Base-by-base conservation (phyloP, 139 green algal genomes). In the Choricystis sp. region DNA sequence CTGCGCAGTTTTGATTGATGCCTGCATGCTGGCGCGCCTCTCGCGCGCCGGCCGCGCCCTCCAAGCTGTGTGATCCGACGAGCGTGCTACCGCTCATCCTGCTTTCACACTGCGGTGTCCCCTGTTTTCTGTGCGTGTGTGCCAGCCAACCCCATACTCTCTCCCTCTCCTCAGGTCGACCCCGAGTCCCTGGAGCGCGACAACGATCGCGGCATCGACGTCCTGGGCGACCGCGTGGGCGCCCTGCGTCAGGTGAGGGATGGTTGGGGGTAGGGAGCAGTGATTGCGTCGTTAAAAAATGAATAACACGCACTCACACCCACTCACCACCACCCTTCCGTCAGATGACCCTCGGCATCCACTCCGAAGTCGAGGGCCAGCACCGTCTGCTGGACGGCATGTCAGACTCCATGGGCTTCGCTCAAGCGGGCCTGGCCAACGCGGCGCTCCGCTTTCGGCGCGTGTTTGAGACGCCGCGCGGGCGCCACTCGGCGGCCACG, bases 101-200 rank as follows among this genome's bases (percentile, higher is more conserved):
- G n/a, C n/a, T n/a, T n/a, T n/a, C n/a, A n/a, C n/a, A n/a, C n/a
- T n/a, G n/a, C n/a, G n/a, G n/a, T n/a, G n/a, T n/a, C n/a, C n/a
- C n/a, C n/a, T n/a, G n/a, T n/a, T n/a, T n/a, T n/a, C n/a, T n/a
- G n/a, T n/a, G n/a, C n/a, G n/a, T n/a, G n/a, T n/a, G n/a, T n/a
- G n/a, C n/a, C n/a, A n/a, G n/a, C n/a, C n/a, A n/a, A n/a, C n/a
- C n/a, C n/a, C n/a, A n/a, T n/a, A n/a, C n/a, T n/a, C n/a, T n/a
- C n/a, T n/a, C n/a, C n/a, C n/a, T n/a, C n/a, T n/a, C n/a, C n/a
- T n/a, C 9, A 52, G 40, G 40, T 89, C 28, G 84, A 90, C 62
- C 63, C 77, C 3, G 84, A 90, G 64, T 79, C 82, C 0, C 31
- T 90, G 23, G 84, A 90, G 57, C 60, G 63, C 20, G 79, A 87